phyloP scores from a whole-genome alignment of 495 filamentous ascomycete species.

The Aspergillus hancockii region DNA sequence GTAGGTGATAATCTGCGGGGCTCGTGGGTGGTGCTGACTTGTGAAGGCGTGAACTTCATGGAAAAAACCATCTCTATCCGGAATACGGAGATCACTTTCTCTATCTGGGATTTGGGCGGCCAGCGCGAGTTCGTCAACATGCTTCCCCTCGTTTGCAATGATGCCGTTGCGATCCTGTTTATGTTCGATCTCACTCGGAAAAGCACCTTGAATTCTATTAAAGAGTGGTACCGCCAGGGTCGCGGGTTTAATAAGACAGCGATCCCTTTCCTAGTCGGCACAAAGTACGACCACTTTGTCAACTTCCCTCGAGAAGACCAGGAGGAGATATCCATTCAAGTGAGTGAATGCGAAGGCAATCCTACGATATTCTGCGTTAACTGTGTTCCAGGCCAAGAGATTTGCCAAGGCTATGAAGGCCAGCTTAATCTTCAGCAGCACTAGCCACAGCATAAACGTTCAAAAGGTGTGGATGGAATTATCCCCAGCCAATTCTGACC shows the following conservation, averaged over 20 bases:
- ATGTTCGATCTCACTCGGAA: constrained; percentile 99
- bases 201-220: constrained; percentile 97
- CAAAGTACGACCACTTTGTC: constrained; percentile 98
- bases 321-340: constrained; percentile 95
- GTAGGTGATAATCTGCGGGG: constrained; percentile 43
- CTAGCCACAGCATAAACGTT: constrained; percentile 98
- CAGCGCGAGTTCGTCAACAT: constrained; percentile 99
- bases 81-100: constrained; percentile 99
- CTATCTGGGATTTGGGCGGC: constrained; percentile 97
- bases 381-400: constrained; percentile 68
- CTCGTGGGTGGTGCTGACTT: constrained; percentile 8
- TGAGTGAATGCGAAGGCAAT: constrained; percentile 34
- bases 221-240: constrained; percentile 98
- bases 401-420: constrained; percentile 99
- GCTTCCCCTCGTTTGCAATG: constrained; percentile 97
- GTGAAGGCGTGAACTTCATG: constrained; percentile 93
- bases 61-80: constrained; percentile 99
- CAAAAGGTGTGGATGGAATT: constrained; percentile 71
- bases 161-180: constrained; percentile 96
- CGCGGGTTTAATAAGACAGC: constrained; percentile 99
- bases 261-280: constrained; percentile 94
- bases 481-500: neutral
- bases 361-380: constrained; percentile 8
- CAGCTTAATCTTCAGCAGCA: constrained; percentile 95
- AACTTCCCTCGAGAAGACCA: constrained; percentile 97